Base-by-base conservation (phyloP, 2,329 filamentous ascomycete genomes). In the Calonectria ilicicola region DNA sequence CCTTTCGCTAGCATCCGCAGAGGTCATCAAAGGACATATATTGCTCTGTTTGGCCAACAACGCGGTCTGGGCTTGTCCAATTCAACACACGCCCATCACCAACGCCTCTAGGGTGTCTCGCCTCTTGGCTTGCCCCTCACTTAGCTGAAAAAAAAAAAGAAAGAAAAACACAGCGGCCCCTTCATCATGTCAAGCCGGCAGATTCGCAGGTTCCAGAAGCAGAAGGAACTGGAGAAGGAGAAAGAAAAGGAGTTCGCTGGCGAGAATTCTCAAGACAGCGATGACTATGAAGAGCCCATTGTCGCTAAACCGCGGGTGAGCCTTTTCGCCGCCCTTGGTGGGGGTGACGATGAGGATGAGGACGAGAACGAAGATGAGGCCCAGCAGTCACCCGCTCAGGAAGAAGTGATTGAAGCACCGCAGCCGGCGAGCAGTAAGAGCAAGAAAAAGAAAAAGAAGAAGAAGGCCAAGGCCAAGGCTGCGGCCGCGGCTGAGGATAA, bases 291-390 rank as follows among this genome's bases (percentile, higher is more conserved):
- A 78, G 76, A 17, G 78, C 81, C 82, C 3, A 74, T 81, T 9
- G 47, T 72, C 12, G 71, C 79, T 5, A 87, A 84, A 76, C 83
- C 86, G 14, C 85, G 86, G 38, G 77, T 82, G 14, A 89, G 86
- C 74, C 76, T 86, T 10, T 91, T 91, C 75, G 89, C 89, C 10
- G 89, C 89, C 1, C 82, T 91, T 1, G 88, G 83, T 7, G 86
- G 83, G 19, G 84, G 81, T 3, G 85, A 85, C n/a, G 85, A 86
- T 3, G 82, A 85, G 4, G 83, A 82, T 5, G 82, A 85, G 2
- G 79, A 82, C 5, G 80, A 82, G 17, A 78, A 83, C 12, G 79
- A 82, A 15, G 74, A 72, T 32, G 67, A 77, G 32, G 42, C 56
- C 47, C 69, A 74, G 40, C 67, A 64, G 49, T 2, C 73, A 70